Evolutionary conservation across 768 basidiomycete genomes (phyloP).

Genomic region (Phanerochaete sordida): DNA sequence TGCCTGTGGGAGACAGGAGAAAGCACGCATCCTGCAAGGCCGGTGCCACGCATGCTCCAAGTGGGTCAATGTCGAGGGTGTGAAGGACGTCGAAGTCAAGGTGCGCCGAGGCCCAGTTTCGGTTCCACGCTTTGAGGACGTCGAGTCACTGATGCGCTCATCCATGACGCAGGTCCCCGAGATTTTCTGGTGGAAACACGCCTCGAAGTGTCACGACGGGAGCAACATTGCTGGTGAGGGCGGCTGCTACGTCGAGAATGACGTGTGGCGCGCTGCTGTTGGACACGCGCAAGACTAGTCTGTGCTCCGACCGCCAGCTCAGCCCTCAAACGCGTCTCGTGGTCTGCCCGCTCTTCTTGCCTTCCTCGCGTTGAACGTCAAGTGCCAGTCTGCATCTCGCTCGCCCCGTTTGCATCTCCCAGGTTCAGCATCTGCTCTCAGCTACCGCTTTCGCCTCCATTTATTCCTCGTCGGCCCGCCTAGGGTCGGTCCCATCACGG

Average conservation of each 20-base stretch:
- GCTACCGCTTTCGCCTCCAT: not conserved
- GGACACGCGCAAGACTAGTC: not conserved
- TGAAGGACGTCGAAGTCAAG: conserved; percentile 74
- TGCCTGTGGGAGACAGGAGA: conserved; percentile 56
- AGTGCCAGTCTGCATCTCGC: too few species aligned
- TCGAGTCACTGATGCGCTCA: not conserved
- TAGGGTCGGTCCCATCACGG: not conserved
- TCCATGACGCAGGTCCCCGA: conserved; percentile 53
- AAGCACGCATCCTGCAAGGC: conserved; percentile 57
- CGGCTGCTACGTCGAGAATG: conserved; percentile 46
- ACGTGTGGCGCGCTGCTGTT: not conserved
- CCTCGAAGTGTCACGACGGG: conserved; percentile 68
- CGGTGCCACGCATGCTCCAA: conserved; percentile 73
- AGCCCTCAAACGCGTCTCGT: too few species aligned
- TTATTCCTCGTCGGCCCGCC: not conserved
- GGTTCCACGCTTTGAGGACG: not conserved
- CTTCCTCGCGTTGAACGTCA: too few species aligned
- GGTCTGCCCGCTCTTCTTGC: too few species aligned
- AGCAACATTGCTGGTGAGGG: conserved; percentile 52
- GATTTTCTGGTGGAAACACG: conserved; percentile 86
- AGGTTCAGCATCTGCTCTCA: too few species aligned
- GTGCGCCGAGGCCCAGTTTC: conserved; percentile 28
- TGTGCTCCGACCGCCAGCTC: too few species aligned
- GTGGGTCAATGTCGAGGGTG: conserved; percentile 71
- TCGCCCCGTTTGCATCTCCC: too few species aligned